Evolutionary conservation across 1,284 basidiomycete genomes (phyloP).

Genomic region (Boletellus deceptivus): DNA sequence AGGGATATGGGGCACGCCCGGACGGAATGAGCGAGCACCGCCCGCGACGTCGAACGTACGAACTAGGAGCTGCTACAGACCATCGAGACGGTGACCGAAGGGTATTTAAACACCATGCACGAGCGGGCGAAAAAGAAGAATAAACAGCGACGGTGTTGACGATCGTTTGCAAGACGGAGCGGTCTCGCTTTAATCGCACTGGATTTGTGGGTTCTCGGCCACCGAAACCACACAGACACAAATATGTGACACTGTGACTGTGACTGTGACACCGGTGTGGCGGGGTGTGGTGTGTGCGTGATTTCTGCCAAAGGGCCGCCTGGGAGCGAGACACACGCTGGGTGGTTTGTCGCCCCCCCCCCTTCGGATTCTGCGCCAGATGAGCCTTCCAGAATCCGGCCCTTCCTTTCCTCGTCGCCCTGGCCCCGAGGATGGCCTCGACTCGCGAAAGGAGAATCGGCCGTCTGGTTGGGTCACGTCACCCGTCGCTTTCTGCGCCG

Average conservation of each 20-base stretch:
- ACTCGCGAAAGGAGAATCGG: too few relatives aligned
- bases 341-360: too few relatives aligned
- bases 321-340: background rate
- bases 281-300: constrained; percentile 8
- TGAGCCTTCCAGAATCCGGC: too few relatives aligned
- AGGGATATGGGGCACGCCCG: constrained; percentile 35
- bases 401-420: too few relatives aligned
- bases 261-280: constrained; percentile 8
- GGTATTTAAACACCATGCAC: constrained; percentile 44
- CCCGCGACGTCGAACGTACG: constrained; percentile 44
- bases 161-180: constrained; percentile 44
- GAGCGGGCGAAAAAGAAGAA: constrained; percentile 14
- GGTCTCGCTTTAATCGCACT: constrained; percentile 28
- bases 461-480: too few relatives aligned
- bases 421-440: too few relatives aligned
- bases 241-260: constrained; percentile 16
- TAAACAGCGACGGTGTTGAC: constrained; percentile 40
- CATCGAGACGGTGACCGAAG: constrained; percentile 27
- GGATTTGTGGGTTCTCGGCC: constrained; percentile 20
- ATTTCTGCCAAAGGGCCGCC: constrained; percentile 33
- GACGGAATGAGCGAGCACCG: constrained; percentile 42
- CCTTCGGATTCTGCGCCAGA: too few relatives aligned
- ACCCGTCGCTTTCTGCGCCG: too few relatives aligned
- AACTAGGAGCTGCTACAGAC: constrained; percentile 39
- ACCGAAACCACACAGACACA: constrained; percentile 26